Evolutionary conservation across 2,329 filamentous ascomycete genomes (phyloP), one percentile per base, ranked within the genome.

Genomic region (Nothopassalora personata): DNA sequence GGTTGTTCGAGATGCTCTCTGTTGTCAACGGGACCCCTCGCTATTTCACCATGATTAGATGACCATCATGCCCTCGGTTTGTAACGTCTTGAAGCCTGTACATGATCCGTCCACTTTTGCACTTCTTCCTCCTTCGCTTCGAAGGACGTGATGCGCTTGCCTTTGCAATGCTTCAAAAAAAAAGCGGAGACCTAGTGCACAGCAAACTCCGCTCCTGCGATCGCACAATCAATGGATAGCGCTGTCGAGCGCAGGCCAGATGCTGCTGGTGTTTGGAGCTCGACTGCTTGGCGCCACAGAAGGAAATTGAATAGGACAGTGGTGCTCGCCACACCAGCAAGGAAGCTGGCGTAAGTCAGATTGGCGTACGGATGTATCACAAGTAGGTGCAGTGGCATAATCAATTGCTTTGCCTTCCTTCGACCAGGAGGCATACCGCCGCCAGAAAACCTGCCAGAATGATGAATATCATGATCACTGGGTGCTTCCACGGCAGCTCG

Each of bases 261-360:
- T 76, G 78, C 76, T 54, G 19, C 9, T 23, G 45, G 43, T 54
- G 43, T 18, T 7, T 59, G 34, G 28, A 46, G 50, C 51, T 58
- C 56, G n/a, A 58, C 51, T 8, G 56, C 56, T 33, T 58, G 50
- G 30, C 50, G 54, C 56, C 56, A 58, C 2, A 58, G 45, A 9
- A 51, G 56, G 8, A 45, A 50, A 27, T 58, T 54, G 43, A 46
- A 46, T 75, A 82, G 70, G 68, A 86, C 84, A 9, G 82, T 83
- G 69, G 86, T 87, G 1, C 82, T 83, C 7, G 83, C 79, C 70
- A 86, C 78, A 0, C 85, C 84, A 1, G 81, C 80, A 56, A 81
- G 84, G 18, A 86, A 74, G 60, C 86, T 87, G 53, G 83, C 77
- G 28, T 82, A 73, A 60, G 85, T 77, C 0, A 82, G 82, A 5